Evolutionary conservation across 805 yeast species (phyloP).

Genomic region (Candida ovalis): DNA sequence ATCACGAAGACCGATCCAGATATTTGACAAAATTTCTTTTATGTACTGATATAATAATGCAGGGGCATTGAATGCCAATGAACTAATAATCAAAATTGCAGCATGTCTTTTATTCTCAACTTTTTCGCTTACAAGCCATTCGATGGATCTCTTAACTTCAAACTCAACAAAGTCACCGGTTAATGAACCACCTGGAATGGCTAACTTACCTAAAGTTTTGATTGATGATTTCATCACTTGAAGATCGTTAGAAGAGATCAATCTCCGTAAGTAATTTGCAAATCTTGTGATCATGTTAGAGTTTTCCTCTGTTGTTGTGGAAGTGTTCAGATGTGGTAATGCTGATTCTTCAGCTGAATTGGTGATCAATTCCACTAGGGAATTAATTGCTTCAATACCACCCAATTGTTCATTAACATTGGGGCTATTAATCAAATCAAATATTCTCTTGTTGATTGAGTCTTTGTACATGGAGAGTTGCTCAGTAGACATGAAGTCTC

Average conservation of each 20-base stretch:
- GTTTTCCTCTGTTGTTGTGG: slow-evolving; percentile 54
- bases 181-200: slow-evolving; percentile 83
- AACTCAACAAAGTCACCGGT: slow-evolving; percentile 92
- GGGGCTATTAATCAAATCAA: slow-evolving; percentile 75
- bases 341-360: slow-evolving; percentile 40
- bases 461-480: slow-evolving; percentile 78
- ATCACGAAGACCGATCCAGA: slow-evolving; percentile 88
- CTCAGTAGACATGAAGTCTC: slow-evolving; percentile 73
- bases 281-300: slow-evolving; percentile 86
- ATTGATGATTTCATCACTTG: slow-evolving; percentile 88
- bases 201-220: slow-evolving; percentile 79
- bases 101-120: slow-evolving; percentile 88
- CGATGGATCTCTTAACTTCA: slow-evolving; percentile 85
- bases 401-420: slow-evolving; percentile 76
- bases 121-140: slow-evolving; percentile 86
- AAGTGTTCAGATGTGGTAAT: slow-evolving; percentile 34
- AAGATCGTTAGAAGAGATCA: slow-evolving; percentile 77
- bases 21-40: slow-evolving; percentile 70
- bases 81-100: slow-evolving; percentile 75
- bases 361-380: slow-evolving; percentile 79
- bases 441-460: slow-evolving; percentile 81
- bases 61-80: slow-evolving; percentile 85
- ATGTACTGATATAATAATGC: slow-evolving; percentile 76
- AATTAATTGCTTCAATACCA: slow-evolving; percentile 87
- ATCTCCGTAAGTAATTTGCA: slow-evolving; percentile 80